These are phyloP conservation scores for Globisporangium alternatum DNA, from an alignment of 352 stramenopile species.

Conservation along the genomic window DNA sequence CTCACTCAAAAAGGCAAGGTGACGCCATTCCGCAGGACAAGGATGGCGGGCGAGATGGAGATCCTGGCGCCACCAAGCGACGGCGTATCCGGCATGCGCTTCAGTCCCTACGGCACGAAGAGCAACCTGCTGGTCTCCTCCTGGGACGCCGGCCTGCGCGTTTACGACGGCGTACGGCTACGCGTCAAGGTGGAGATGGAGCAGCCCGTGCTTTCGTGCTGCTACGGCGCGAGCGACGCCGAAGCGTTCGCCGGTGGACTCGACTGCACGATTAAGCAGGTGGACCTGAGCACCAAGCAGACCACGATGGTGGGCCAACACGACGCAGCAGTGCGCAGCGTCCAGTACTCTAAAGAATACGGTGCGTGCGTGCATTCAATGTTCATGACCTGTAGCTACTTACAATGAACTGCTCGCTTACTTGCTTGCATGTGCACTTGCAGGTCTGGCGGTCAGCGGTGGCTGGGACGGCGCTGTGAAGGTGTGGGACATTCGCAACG, in stretches of 20 bases:
- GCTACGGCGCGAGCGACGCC: slow-evolving; percentile 51
- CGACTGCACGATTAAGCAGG: slow-evolving; percentile 55
- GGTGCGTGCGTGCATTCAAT: slow-evolving; percentile 14
- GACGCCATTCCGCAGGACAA: neutral
- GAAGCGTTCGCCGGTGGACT: slow-evolving; percentile 77
- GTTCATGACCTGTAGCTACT: neutral
- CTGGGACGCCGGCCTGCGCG: slow-evolving; percentile 71
- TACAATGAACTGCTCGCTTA: neutral
- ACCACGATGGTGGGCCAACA: slow-evolving; percentile 38
- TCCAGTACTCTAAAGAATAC: slow-evolving; percentile 58
- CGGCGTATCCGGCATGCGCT: slow-evolving; percentile 81
- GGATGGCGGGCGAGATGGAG: slow-evolving; percentile 38
- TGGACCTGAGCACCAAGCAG: slow-evolving; percentile 52
- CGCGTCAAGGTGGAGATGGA: slow-evolving; percentile 67
- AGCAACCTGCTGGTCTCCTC: slow-evolving; percentile 69
- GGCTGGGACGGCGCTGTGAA: slow-evolving; percentile 68
- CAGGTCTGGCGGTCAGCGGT: slow-evolving; percentile 50
- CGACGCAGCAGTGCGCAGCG: slow-evolving; percentile 43
- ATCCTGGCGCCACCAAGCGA: slow-evolving; percentile 76
- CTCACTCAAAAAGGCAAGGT: slow-evolving; percentile 3
- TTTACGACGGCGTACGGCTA: slow-evolving; percentile 63
- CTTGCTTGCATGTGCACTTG: neutral
- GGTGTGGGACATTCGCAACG: slow-evolving; percentile 68
- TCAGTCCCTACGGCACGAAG: slow-evolving; percentile 42
- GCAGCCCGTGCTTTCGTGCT: slow-evolving; percentile 63